These are phyloP conservation scores for Narthecium ossifragum DNA, from an alignment of 106 monocot genomes.

Conservation along the genomic window DNA sequence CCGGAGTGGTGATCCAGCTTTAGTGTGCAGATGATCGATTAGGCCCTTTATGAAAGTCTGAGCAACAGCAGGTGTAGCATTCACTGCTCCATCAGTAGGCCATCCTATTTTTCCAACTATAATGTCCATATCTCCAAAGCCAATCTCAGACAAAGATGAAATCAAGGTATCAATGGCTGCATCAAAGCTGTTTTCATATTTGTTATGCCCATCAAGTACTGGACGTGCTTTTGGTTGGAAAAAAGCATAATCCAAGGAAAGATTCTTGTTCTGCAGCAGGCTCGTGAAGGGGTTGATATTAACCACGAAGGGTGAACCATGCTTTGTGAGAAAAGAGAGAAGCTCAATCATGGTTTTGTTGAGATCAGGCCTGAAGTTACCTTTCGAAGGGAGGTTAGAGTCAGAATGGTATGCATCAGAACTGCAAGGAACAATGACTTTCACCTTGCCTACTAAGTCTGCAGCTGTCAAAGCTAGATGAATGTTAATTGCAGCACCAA, in stretches of 20 bases:
- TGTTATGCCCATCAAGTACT: constrained; percentile 54
- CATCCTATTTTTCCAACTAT: constrained; percentile 80
- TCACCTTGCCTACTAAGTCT: constrained; percentile 50
- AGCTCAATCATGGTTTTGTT: constrained; percentile 78
- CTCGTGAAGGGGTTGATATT: constrained; percentile 59
- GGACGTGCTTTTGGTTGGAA: constrained; percentile 39
- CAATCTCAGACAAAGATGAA: constrained; percentile 41
- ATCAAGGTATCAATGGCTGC: constrained; percentile 55
- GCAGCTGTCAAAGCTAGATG: constrained; percentile 39
- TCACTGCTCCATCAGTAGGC: constrained; percentile 80
- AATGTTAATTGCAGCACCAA: constrained; percentile 71
- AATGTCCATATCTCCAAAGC: constrained; percentile 59
- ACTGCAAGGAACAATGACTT: constrained; percentile 75
- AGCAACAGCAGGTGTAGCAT: constrained; percentile 51
- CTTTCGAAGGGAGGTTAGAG: constrained; percentile 62
- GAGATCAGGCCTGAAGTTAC: constrained; percentile 64
- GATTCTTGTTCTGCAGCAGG: constrained; percentile 51
- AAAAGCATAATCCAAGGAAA: constrained; percentile 49
- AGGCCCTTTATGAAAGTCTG: constrained; percentile 60
- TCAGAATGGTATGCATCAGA: constrained; percentile 44
- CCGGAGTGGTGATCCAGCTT: constrained; percentile 55
- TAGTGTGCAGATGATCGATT: constrained; percentile 46
- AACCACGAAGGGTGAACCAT: constrained; percentile 68
- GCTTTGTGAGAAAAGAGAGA: constrained; percentile 56
- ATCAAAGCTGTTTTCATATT: constrained; percentile 63